Conservation (phyloP, 371 early-diverging fungal species). For the Amoeboaphelidium occidentale region DNA sequence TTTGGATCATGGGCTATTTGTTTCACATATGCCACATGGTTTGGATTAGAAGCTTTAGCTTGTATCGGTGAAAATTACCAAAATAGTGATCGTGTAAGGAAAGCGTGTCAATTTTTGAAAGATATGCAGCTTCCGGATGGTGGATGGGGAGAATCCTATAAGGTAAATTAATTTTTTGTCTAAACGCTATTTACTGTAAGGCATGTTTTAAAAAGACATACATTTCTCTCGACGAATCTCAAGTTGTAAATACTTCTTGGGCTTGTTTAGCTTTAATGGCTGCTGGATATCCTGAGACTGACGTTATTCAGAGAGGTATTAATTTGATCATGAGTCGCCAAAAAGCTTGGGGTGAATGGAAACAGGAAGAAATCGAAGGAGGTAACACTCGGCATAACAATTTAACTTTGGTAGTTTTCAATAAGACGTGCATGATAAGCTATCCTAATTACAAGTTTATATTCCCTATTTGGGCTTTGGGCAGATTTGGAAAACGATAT, state of each 20-base stretch:
- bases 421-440: conserved; percentile 56
- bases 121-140: conserved; percentile 67
- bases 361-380: conserved; percentile 87
- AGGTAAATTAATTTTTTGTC: conserved; percentile 11
- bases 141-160: conserved; percentile 92
- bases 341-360: conserved; percentile 73
- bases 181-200: conserved; percentile 6
- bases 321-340: conserved; percentile 57
- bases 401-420: no score
- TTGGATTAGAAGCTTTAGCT: conserved; percentile 65
- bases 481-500: conserved; percentile 48
- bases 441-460: conserved; percentile 88
- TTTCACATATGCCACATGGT: conserved; percentile 88
- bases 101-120: conserved; percentile 65
- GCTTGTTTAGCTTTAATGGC: conserved; percentile 65
- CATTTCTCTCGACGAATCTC: conserved; percentile 33
- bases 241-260: conserved; percentile 80
- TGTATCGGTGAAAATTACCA: conserved; percentile 56
- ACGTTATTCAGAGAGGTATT: conserved; percentile 46
- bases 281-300: conserved; percentile 54
- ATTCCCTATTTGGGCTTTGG: conserved; percentile 87
- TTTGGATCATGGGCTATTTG: conserved; percentile 92
- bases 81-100: conserved; percentile 25
- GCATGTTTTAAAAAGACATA: conserved; percentile 47
- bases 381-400: no score